Conservation (phyloP, 108 stramenopile species). For the Schizochytrium sp. region DNA sequence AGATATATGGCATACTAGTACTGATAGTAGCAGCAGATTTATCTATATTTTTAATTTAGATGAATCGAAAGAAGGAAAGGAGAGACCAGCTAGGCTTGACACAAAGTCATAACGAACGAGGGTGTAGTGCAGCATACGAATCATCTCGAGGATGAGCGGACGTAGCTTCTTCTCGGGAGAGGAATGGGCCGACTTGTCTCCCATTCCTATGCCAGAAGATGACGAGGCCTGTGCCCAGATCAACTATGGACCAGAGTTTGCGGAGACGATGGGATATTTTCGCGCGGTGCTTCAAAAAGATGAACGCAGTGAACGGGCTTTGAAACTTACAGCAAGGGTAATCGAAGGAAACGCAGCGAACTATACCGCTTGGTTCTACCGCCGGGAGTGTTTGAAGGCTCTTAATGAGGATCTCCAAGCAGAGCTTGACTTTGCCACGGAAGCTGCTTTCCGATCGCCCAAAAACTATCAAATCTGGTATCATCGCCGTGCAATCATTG, state of each 20-base stretch:
- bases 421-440: constrained; percentile 83
- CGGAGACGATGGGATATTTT: constrained; percentile 84
- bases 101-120: not conserved
- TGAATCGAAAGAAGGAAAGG: not conserved
- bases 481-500: constrained; percentile 92
- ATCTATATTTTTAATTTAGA: too few relatives aligned
- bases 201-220: constrained; percentile 90
- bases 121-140: not conserved
- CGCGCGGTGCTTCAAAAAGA: constrained; percentile 80
- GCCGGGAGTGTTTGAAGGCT: constrained; percentile 80
- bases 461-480: constrained; percentile 99
- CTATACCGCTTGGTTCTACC: constrained; percentile 97
- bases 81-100: not conserved
- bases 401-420: constrained; percentile 64
- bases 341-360: constrained; percentile 91
- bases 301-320: constrained; percentile 83
- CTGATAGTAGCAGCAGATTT: too few relatives aligned
- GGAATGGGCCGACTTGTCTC: constrained; percentile 80
- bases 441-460: constrained; percentile 76
- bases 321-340: constrained; percentile 84
- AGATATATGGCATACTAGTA: too few relatives aligned
- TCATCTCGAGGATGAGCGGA: not conserved
- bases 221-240: constrained; percentile 88
- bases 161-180: not conserved
- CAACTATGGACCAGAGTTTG: constrained; percentile 85